These are phyloP conservation scores for Tuber melanosporum DNA, from an alignment of 495 filamentous ascomycete species.

Conservation along the genomic window DNA sequence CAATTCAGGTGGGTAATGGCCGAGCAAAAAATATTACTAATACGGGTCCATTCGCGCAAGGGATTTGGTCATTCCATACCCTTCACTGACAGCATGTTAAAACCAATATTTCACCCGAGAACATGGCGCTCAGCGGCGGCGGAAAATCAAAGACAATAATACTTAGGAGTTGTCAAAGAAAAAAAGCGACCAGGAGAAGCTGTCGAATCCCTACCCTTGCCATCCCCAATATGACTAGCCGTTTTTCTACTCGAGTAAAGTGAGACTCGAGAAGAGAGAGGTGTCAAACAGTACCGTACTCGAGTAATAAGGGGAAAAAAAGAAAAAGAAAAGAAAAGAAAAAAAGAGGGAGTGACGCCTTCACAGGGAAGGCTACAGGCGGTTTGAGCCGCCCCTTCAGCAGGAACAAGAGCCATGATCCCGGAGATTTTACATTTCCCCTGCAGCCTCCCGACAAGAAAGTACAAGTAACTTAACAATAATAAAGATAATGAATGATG, in stretches of 20 bases:
- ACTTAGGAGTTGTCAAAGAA: neutral
- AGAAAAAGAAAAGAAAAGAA: neutral
- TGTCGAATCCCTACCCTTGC: neutral
- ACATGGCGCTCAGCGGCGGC: neutral
- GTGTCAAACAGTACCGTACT: neutral
- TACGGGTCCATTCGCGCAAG: neutral
- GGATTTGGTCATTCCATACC: slow-evolving; percentile 22
- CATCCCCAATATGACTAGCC: neutral
- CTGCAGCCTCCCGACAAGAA: slow-evolving; percentile 24
- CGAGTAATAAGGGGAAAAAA: neutral
- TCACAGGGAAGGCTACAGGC: slow-evolving; percentile 18
- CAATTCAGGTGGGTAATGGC: slow-evolving; percentile 21
- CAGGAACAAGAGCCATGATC: slow-evolving; percentile 31
- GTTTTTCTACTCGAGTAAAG: neutral
- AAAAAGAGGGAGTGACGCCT: neutral
- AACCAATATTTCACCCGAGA: neutral
- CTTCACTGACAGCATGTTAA: slow-evolving; percentile 14
- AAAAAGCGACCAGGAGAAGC: neutral
- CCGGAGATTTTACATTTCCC: slow-evolving; percentile 18
- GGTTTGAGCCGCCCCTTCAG: slow-evolving; percentile 25
- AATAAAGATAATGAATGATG: slow-evolving; percentile 31
- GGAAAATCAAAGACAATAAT: neutral
- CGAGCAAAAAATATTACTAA: neutral
- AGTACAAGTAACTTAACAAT: slow-evolving; percentile 6
- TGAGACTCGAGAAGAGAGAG: neutral